Percentiles rank a stretch among this genome's conserved stretches.
Evolutionary conservation across 106 monocot species (phyloP).

Genomic region (Platanthera zijinensis): DNA sequence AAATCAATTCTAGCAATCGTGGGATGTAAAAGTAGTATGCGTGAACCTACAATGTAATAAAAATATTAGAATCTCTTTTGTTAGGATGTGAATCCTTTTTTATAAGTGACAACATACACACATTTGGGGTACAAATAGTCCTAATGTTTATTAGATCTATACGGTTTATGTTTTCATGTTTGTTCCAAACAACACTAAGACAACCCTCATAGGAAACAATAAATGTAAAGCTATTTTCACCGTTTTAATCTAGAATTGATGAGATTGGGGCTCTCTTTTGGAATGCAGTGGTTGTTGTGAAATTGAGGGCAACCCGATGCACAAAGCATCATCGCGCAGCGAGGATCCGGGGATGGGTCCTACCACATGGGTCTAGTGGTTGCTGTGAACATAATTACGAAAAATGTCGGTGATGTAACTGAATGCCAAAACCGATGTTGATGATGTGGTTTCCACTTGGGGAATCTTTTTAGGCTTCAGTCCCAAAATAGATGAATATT

Average conservation of each 20-base stretch:
- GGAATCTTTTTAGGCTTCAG: too few relatives aligned
- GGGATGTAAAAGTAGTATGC: neutral
- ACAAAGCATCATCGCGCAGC: too few relatives aligned
- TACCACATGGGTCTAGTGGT: too few relatives aligned
- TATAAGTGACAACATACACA: neutral
- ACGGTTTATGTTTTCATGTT: neutral
- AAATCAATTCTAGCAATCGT: neutral
- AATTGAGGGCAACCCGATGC: too few relatives aligned
- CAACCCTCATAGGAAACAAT: neutral
- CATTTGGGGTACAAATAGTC: neutral
- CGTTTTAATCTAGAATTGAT: neutral
- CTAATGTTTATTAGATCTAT: neutral
- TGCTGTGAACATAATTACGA: too few relatives aligned
- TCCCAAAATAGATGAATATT: too few relatives aligned
- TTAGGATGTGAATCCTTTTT: neutral
- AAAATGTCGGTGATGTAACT: too few relatives aligned
- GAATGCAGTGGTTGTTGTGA: too few relatives aligned
- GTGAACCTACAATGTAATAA: neutral
- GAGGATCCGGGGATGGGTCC: too few relatives aligned
- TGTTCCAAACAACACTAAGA: neutral
- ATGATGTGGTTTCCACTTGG: too few relatives aligned
- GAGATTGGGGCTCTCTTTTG: too few relatives aligned
- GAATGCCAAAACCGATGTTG: too few relatives aligned
- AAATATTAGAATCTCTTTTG: neutral
- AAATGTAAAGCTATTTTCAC: neutral